Conservation (phyloP, 148 eudicot genomes). For the Euryodendron excelsum region DNA sequence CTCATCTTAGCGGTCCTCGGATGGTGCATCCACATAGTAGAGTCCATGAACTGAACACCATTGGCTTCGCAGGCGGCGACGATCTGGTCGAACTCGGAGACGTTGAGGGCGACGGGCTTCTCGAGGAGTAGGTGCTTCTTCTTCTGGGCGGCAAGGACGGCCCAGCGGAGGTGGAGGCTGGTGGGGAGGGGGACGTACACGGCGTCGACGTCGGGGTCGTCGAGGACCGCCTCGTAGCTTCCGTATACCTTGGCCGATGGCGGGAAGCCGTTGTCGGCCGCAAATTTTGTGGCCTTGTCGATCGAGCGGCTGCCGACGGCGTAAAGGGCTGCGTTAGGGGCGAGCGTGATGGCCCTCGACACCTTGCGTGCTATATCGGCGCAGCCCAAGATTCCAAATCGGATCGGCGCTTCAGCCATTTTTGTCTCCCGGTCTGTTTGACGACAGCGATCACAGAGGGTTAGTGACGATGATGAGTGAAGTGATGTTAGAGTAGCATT, state of each 20-base stretch:
- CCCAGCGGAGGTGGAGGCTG: constrained; percentile 44
- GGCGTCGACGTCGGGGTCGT: constrained; percentile 44
- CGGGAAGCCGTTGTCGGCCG: constrained; percentile 28
- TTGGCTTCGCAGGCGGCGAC: constrained; percentile 30
- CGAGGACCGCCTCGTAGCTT: constrained; percentile 36
- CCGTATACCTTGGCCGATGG: constrained; percentile 37
- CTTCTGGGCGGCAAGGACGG: constrained; percentile 41
- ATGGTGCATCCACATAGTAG: constrained; percentile 64
- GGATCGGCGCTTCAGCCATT: no score
- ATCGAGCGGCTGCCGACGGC: constrained; percentile 52
- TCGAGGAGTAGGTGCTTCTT: constrained; percentile 48
- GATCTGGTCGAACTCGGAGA: constrained; percentile 38
- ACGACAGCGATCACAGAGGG: no score
- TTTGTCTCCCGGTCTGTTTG: constrained; percentile 1
- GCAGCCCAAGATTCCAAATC: constrained; percentile 50
- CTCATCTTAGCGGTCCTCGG: constrained; percentile 36
- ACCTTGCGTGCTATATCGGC: constrained; percentile 50
- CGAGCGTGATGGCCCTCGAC: constrained; percentile 34
- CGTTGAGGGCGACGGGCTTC: constrained; percentile 50
- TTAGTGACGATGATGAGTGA: no score
- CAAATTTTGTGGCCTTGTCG: constrained; percentile 36
- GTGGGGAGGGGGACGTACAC: constrained; percentile 57
- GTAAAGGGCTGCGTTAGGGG: constrained; percentile 34
- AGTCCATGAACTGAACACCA: constrained; percentile 59
- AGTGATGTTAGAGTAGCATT: no score